These are phyloP conservation scores for Xylaria sp. DNA, from an alignment of 2,329 filamentous ascomycete genomes.

Conservation along the genomic window DNA sequence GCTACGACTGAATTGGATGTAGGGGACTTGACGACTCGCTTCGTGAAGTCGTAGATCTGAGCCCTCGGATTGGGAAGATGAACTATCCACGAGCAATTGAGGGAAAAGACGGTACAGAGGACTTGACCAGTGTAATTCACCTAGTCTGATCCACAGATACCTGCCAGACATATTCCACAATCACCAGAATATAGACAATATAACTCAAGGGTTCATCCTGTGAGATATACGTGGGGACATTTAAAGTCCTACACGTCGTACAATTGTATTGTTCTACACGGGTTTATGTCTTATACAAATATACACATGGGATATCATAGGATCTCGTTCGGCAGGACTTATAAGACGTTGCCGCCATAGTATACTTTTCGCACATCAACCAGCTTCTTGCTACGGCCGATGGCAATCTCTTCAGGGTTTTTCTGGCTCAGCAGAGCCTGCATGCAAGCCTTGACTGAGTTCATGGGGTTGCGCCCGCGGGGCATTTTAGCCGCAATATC, in stretches of 20 bases:
- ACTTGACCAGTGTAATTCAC: not conserved
- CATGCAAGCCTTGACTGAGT: conserved; percentile 92
- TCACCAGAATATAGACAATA: not conserved
- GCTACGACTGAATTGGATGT: not conserved
- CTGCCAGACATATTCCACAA: not conserved
- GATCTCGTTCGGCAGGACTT: not conserved
- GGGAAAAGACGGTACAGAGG: too few relatives aligned
- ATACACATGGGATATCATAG: conserved; percentile 37
- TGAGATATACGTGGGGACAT: not conserved
- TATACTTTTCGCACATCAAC: conserved; percentile 98
- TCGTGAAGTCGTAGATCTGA: too few relatives aligned
- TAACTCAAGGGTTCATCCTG: not conserved
- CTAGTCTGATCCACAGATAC: not conserved
- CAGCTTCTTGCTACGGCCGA: conserved; percentile 90
- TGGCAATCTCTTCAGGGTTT: conserved; percentile 88
- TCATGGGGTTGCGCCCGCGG: conserved; percentile 94
- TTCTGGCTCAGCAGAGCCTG: conserved; percentile 84
- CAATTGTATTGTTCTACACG: conserved; percentile 29
- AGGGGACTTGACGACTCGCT: not conserved
- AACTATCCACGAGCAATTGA: too few relatives aligned
- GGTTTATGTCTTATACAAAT: conserved; percentile 36
- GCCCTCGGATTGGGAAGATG: too few relatives aligned
- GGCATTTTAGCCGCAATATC: conserved; percentile 87
- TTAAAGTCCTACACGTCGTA: conserved; percentile 6
- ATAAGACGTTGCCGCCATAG: conserved; percentile 65